Base-by-base conservation (phyloP, 2,329 filamentous ascomycete species). In the Aspergillus fijiensis region DNA sequence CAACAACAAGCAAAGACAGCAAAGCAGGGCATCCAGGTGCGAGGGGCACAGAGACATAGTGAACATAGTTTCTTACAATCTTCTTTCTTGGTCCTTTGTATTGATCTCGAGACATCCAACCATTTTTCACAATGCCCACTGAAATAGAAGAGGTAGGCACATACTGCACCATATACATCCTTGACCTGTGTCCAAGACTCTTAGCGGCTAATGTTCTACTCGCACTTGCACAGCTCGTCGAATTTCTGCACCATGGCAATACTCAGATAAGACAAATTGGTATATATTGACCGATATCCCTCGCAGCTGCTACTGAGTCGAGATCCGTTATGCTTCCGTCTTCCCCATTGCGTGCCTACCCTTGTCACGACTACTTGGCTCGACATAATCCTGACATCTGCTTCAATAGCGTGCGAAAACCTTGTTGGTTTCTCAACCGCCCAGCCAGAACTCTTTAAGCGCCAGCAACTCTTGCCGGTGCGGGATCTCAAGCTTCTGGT, bases 241-340 rank as follows among this genome's bases (percentile, higher is more conserved):
- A 92, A 74, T 97, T 98, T 78, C 90, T 98, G 61, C 89, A 91
- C 76, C 89, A 96, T 79, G 91, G 91, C 61, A 96, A 96, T 74
- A 91, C 92, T 48, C 90, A 96, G 74, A 92, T 98, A 65, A 87
- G 95, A 68, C 87, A 91, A 74, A 84, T 94, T 67, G 88, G 88
- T 90, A 79, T 45, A 45, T n/a, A 45, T 12, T 19, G 9, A 19
- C 16, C 39, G 7, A 16, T 7, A n/a, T 16, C 39, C 14, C 39
- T 45, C 16, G 39, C 39, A 49, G 42, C 27, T 49, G 42, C 27
- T 49, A 23, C 27, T n/a, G n/a, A 23, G 33, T 19, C 42, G 35
- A 16, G 16, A 45, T 19, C 9, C 1, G 16, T 45, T 16, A 45
- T 9, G 5, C 16, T 19, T 29, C 21, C 5, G 5, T n/a, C 11